Evolutionary conservation across 805 yeast genomes (phyloP), one percentile per base, ranked within the genome.

Genomic region (Yamadazyma takamatsuzukensis): DNA sequence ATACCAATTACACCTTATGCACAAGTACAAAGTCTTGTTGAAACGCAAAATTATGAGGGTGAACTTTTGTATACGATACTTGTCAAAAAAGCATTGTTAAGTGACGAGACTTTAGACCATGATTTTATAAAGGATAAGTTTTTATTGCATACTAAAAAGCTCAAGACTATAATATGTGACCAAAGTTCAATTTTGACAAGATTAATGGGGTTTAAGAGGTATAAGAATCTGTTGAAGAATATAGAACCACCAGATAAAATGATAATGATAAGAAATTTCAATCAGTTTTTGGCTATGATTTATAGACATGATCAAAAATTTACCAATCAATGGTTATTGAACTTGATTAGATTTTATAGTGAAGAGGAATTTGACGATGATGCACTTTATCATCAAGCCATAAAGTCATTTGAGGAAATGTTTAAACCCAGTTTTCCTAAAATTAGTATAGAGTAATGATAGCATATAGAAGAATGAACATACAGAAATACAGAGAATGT

Each of bases 21-120:
- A 4, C 15, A 43, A 16, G 30, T 40, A 5, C 28, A 28, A 11
- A 30, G 36, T 12, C 19, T 46, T 4, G 33, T 40, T 39, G 31
- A 34, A 11, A 29, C 37, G n/a, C 43, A 44, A 23, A 34, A 28
- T 14, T 17, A 33, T 15, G 46, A 46, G 26, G 51, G 51, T 2
- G 36, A 33, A 13, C 18, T 27, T 15, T 19, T 46, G 12, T 46
- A 36, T 23, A 30, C 22, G 3, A 31, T 46, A 2, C 28, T 46
- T 32, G 27, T 37, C 4, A 41, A 44, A 21, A 41, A 38, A 19
- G 18, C 30, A 11, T 7, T 25, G 18, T 19, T 19, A 8, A 19
- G 21, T 19, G 21, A 19, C 21, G 10, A 7, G 10, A 19, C 7
- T 19, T 19, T 19, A 10, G 21, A 40, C n/a, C 31, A 34, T n/a